These are phyloP conservation scores for Bimuria novae-zelandiae DNA, from an alignment of 2,329 filamentous ascomycete genomes.

Conservation along the genomic window DNA sequence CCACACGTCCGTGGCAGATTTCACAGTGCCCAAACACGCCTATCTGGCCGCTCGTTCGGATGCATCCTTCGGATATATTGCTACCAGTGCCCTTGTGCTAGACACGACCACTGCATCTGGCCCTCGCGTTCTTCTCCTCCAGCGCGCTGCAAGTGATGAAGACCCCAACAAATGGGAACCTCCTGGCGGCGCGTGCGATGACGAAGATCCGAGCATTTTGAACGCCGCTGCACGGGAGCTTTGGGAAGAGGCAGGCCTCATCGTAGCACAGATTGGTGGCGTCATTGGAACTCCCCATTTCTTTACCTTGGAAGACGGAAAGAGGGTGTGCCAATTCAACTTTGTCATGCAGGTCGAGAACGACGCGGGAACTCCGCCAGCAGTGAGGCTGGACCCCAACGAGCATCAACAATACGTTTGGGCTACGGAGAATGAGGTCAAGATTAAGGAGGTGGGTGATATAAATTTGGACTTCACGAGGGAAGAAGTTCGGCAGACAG, in stretches of 20 bases:
- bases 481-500: conserved; percentile 4
- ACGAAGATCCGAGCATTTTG: conserved; percentile 49
- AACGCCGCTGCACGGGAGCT: conserved; percentile 55
- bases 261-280: conserved; percentile 29
- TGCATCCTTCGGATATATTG: conserved; percentile 12
- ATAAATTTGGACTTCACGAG: conserved; percentile 6
- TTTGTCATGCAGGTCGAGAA: background rate
- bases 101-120: background rate
- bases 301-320: conserved; percentile 4
- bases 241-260: conserved; percentile 54
- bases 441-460: background rate
- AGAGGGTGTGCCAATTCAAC: background rate
- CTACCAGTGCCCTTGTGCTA: conserved; percentile 6
- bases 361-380: background rate
- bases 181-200: conserved; percentile 56
- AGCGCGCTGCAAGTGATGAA: conserved; percentile 52
- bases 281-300: conserved; percentile 8
- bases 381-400: background rate
- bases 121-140: conserved; percentile 51
- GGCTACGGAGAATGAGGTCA: background rate
- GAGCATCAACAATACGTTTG: conserved; percentile 3
- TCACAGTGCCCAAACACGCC: background rate
- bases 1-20: background rate
- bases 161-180: conserved; percentile 56
- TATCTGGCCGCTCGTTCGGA: conserved; percentile 1